A percentile compares a stretch with the other conserved stretches of the same genome.
Evolutionary conservation across 1,139 yeast species (phyloP).

Genomic region (Geotrichum bryndzae): DNA sequence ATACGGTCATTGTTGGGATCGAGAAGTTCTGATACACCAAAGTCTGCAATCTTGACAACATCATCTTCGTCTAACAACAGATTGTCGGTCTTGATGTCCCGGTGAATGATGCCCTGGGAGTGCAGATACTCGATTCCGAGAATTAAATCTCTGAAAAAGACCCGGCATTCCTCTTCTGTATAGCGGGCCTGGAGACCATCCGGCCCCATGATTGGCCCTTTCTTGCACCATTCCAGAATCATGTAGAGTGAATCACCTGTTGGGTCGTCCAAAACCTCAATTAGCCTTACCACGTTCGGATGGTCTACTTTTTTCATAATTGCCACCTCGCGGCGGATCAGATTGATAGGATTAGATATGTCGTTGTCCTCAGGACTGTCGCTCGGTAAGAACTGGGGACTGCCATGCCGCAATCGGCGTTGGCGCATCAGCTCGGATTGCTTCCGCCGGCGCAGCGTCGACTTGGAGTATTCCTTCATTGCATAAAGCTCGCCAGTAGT

Average conservation of each 20-base stretch:
- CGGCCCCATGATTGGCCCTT: slow-evolving; percentile 37
- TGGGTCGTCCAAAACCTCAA: slow-evolving; percentile 74
- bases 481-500: slow-evolving; percentile 42
- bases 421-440: slow-evolving; percentile 12
- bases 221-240: slow-evolving; percentile 66
- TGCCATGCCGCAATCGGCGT: slow-evolving; percentile 10
- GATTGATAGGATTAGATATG: slow-evolving; percentile 25
- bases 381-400: not conserved
- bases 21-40: slow-evolving; percentile 78
- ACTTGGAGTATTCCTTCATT: slow-evolving; percentile 56
- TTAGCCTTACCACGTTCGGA: slow-evolving; percentile 74
- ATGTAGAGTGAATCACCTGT: slow-evolving; percentile 62
- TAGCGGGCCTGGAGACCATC: slow-evolving; percentile 23
- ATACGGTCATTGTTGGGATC: slow-evolving; percentile 46
- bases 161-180: slow-evolving; percentile 38
- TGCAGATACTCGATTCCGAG: slow-evolving; percentile 88
- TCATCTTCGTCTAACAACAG: slow-evolving; percentile 66
- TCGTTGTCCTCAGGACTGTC: slow-evolving; percentile 1
- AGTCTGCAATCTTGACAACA: slow-evolving; percentile 85
- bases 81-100: slow-evolving; percentile 95
- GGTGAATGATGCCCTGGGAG: slow-evolving; percentile 85
- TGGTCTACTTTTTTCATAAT: slow-evolving; percentile 76
- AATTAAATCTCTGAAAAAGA: slow-evolving; percentile 69
- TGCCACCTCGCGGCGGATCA: slow-evolving; percentile 73
- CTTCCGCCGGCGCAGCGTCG: slow-evolving; percentile 38